These are phyloP conservation scores for Penicillium pancosmium DNA, from an alignment of 495 filamentous ascomycete species.

Conservation along the genomic window DNA sequence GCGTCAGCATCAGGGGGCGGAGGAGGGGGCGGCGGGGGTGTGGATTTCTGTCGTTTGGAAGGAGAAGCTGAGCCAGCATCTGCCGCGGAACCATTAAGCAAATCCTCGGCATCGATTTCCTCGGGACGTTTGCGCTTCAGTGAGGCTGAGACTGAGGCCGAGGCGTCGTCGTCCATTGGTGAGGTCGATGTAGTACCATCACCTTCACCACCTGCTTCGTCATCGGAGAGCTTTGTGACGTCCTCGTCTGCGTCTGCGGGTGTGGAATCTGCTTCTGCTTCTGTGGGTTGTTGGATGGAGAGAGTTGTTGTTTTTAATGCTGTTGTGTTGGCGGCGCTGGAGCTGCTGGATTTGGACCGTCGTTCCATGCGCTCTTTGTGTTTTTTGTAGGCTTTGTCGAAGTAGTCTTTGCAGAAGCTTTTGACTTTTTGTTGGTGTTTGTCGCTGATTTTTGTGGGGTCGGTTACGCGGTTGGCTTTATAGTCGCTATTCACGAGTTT, in stretches of 20 bases:
- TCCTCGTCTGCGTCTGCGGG: background rate
- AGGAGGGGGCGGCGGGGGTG: background rate
- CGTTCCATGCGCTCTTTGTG: constrained; percentile 50
- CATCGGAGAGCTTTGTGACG: background rate
- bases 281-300: background rate
- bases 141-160: background rate
- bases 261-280: background rate
- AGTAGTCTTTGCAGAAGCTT: constrained; percentile 77
- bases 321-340: background rate
- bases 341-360: background rate
- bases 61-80: background rate
- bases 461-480: constrained; percentile 79
- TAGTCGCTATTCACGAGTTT: constrained; percentile 88
- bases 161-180: background rate
- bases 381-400: constrained; percentile 82
- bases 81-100: background rate
- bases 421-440: constrained; percentile 83
- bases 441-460: constrained; percentile 77
- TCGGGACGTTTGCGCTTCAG: background rate
- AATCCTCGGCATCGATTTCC: background rate
- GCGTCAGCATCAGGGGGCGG: background rate
- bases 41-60: constrained; percentile 1
- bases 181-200: background rate
- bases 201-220: background rate
- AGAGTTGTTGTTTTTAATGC: too few relatives aligned